Evolutionary conservation across 2,329 filamentous ascomycete species (phyloP).

Genomic region (Penicillium sp.): DNA sequence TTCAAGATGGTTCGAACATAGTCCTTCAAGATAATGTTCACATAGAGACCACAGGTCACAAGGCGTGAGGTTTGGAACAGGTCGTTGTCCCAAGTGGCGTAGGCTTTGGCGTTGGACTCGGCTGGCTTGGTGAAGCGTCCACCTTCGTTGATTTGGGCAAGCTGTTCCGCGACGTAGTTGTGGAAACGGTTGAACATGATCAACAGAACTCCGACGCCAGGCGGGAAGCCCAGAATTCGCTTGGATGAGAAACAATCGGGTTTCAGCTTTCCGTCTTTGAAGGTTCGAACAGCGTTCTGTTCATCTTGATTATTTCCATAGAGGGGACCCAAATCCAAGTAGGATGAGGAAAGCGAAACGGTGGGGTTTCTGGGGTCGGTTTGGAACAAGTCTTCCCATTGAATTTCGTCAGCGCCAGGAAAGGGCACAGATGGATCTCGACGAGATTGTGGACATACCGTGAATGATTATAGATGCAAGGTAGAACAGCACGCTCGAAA

Average conservation of each 20-base stretch:
- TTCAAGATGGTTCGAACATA: conserved; percentile 59
- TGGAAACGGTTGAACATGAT: conserved; percentile 67
- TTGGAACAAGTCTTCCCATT: conserved; percentile 53
- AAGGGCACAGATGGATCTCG: neutral
- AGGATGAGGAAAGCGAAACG: conserved; percentile 64
- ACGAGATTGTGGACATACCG: conserved; percentile 25
- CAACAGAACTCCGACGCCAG: conserved; percentile 61
- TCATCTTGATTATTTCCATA: conserved; percentile 63
- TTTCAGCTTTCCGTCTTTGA: conserved; percentile 62
- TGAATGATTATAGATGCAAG: conserved; percentile 63
- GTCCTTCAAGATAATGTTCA: conserved; percentile 52
- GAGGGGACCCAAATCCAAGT: conserved; percentile 66
- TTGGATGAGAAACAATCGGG: conserved; percentile 64
- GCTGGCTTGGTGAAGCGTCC: conserved; percentile 56
- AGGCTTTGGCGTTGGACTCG: conserved; percentile 33
- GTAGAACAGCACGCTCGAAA: conserved; percentile 71
- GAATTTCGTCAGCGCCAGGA: conserved; percentile 13
- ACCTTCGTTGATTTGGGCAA: conserved; percentile 62
- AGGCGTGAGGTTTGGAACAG: conserved; percentile 52
- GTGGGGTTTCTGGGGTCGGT: conserved; percentile 59
- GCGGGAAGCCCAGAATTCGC: conserved; percentile 59
- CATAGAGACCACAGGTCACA: conserved; percentile 50
- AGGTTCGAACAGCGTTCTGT: conserved; percentile 58
- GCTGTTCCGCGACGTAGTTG: conserved; percentile 59
- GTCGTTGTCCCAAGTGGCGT: conserved; percentile 37